Base-by-base conservation (phyloP, 2,329 filamentous ascomycete genomes). In the Emergomyces orientalis region DNA sequence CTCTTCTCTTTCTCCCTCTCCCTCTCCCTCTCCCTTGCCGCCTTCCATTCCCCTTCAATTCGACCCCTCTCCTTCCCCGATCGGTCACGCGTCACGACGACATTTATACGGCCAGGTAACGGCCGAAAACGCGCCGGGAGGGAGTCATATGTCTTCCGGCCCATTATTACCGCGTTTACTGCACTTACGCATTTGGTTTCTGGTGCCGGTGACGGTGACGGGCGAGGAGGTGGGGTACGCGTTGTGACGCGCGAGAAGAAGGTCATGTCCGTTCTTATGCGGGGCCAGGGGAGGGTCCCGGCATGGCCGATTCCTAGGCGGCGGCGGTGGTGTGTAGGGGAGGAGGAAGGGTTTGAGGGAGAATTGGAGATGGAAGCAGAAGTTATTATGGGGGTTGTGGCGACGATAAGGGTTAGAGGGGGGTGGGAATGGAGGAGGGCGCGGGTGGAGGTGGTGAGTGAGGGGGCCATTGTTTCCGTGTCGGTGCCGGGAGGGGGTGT, bases 231-330 rank as follows among this genome's bases (percentile, higher is more conserved):
- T 0, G 74, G 71, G 3, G 74, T 65, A 19, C 87, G 85, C 69
- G 89, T 91, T 2, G 93, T 97, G 49, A 96, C 88, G 64, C 92
- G 87, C 22, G 91, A 89, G 75, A 99, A 99, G 75, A 96, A 97
- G 47, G 86, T 86, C 91, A 99, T 96, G 77, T 99, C 94, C 66
- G 88, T 87, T 75, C 87, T 90, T 41, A 97, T 83, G 52, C 88
- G 88, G 0, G 88, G 90, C 94, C 94, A 99, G 3, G 94, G 94
- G 62, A 99, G 85, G 3, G 81, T 83, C 64, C 91, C 91, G 64
- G 82, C 81, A 56, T 84, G 82, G 64, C 94, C 94, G 70, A 99
- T 97, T 73, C 94, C 94, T 80, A 97, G 90, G 70, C 81, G 86
- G 61, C 75, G 78, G 63, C 85, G 84, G 34, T 9, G n/a, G 11